Evolutionary conservation across 78 protist genomes (phyloP), one percentile per base, ranked within the genome.

Genomic region (Chrysochromulina parva): DNA sequence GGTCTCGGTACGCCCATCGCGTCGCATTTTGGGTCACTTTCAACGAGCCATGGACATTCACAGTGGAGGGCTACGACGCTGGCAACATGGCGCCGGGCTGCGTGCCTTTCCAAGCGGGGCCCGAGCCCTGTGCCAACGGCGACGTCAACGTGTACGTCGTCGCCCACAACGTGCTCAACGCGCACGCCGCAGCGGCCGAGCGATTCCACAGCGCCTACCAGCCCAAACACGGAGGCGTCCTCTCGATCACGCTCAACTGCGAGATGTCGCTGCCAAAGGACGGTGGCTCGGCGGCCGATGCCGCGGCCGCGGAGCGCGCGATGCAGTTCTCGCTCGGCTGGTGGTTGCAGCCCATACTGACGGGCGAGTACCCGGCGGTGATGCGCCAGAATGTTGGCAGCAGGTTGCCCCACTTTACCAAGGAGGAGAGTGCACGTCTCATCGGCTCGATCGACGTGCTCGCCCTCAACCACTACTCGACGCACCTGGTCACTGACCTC

Each of bases 21-120:
- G 96, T 94, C 22, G 50, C 90, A 53, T 19, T 2, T 14, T 94
- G 93, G 94, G 22, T 91, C 57, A 94, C 96, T 7, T 94, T 94
- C 94, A 94, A 94, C 78, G 96, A 94, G 62, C 94, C 95, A 20
- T 92, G 85, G 86, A 52, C 92, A 14, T 66, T 92, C 60, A 16
- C 89, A 13, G 17, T 6, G 50, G 24, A 3, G n/a, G 94, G 93
- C 47, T 28, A 62, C 57, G 38, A 53, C 4, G 57, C 53, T 13
- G 82, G 82, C 19, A 38, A 48, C 57, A 53, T 48, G 57, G 82
- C 82, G 57, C 82, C 82, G 24, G 82, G 82, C 26, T 74, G 82
- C 82, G 82, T 14, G 53, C 82, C 82, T 1, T 2, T 13, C 26
- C 82, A 74, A n/a, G 17, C 13, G 50, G 28, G 53, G 24, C 28